phyloP scores from a whole-genome alignment of 2,329 filamentous ascomycete species.

The Cladophialophora exuberans region DNA sequence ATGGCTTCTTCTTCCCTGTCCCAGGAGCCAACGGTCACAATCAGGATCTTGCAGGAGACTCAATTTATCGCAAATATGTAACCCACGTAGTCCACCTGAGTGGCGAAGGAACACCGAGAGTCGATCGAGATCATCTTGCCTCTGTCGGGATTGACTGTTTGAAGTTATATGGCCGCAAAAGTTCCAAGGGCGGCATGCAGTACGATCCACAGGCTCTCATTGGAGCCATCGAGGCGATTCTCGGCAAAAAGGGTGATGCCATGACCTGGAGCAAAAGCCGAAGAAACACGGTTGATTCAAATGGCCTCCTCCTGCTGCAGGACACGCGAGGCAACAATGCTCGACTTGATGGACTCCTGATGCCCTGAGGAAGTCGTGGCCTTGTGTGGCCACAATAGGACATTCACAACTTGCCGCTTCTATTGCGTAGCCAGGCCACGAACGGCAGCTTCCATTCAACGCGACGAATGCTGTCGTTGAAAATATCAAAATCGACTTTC shows the following conservation, averaged over 20 bases:
- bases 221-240: constrained; percentile 75
- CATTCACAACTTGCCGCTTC: constrained; percentile 53
- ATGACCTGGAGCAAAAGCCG: constrained; percentile 53
- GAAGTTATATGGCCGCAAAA: constrained; percentile 71
- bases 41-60: constrained; percentile 8
- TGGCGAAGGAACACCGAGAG: constrained; percentile 30
- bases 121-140: constrained; percentile 29
- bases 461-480: constrained; percentile 64
- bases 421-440: constrained; percentile 68
- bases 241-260: constrained; percentile 66
- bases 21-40: constrained; percentile 7
- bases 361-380: neutral
- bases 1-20: constrained; percentile 17
- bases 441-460: constrained; percentile 85
- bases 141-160: constrained; percentile 67
- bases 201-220: constrained; percentile 78
- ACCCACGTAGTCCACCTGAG: constrained; percentile 34
- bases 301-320: constrained; percentile 3
- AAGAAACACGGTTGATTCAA: constrained; percentile 60
- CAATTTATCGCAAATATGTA: constrained; percentile 32
- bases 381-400: neutral
- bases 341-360: neutral
- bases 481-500: constrained; percentile 81
- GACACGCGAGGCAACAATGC: constrained; percentile 1
- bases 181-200: constrained; percentile 56